These are phyloP conservation scores for Ganoderma boninense DNA, from an alignment of 1,284 basidiomycete species.

Conservation along the genomic window DNA sequence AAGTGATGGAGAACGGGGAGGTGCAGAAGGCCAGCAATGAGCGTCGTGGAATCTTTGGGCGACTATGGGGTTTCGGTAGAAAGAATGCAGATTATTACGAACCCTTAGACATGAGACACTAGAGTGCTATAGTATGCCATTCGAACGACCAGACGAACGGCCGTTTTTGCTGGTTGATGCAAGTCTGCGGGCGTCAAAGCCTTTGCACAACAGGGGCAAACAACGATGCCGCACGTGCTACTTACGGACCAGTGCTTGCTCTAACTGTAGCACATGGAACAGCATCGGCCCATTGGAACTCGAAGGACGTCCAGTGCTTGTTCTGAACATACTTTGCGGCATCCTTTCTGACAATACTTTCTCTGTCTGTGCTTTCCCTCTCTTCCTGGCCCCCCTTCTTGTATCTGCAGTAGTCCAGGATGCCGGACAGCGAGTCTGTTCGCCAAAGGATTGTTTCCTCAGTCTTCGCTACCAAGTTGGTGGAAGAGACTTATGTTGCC, in stretches of 20 bases:
- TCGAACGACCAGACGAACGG: neutral
- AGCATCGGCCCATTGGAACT: neutral
- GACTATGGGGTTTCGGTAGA: constrained; percentile 24
- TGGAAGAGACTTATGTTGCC: constrained; percentile 83
- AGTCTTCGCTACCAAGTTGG: constrained; percentile 77
- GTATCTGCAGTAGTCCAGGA: constrained; percentile 34
- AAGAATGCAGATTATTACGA: constrained; percentile 37
- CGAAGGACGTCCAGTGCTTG: neutral
- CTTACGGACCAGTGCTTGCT: neutral
- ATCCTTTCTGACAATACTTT: neutral
- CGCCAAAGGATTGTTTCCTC: constrained; percentile 82
- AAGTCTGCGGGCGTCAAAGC: neutral
- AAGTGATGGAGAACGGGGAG: constrained; percentile 71
- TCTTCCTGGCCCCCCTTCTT: neutral
- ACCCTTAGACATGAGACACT: constrained; percentile 30
- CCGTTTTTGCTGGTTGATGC: too few relatives aligned
- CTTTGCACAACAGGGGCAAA: neutral
- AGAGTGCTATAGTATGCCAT: constrained; percentile 1
- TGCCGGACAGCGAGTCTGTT: constrained; percentile 63
- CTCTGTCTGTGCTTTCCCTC: neutral
- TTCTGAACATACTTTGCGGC: neutral
- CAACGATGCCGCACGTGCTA: neutral
- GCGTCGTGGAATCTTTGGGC: constrained; percentile 28
- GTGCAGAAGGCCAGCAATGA: constrained; percentile 45
- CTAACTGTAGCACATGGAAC: too few relatives aligned